A percentile compares a stretch with the other conserved stretches of the same genome.
phyloP scores from a whole-genome alignment of 768 basidiomycete genomes.

The Pulveroboletus sp. region DNA sequence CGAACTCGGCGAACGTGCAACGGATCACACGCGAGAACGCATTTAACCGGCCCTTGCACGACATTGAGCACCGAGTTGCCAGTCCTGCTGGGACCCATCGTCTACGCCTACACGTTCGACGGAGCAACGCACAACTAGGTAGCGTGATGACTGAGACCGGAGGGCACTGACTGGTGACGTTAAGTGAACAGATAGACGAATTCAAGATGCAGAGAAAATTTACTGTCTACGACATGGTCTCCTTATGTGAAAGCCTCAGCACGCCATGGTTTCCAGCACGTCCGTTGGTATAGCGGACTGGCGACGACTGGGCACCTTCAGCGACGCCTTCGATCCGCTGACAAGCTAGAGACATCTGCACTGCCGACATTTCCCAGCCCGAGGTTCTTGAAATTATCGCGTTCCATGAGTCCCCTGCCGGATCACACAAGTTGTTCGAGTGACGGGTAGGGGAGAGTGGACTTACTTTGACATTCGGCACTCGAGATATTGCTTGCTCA shows the following conservation, averaged over 20 bases:
- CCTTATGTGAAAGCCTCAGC: background rate
- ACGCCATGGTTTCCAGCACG: background rate
- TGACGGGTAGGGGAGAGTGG: background rate
- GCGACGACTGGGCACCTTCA: background rate
- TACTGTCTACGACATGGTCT: slow-evolving; percentile 1
- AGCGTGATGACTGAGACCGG: background rate
- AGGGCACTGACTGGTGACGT: slow-evolving; percentile 1
- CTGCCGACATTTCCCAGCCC: slow-evolving; percentile 57
- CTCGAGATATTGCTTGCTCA: slow-evolving; percentile 77
- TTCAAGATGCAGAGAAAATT: background rate
- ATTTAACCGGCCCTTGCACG: background rate
- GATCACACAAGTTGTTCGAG: background rate
- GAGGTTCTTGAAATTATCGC: slow-evolving; percentile 82
- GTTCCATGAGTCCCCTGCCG: slow-evolving; percentile 79
- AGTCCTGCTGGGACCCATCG: background rate
- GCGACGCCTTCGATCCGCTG: slow-evolving; percentile 5
- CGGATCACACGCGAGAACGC: background rate
- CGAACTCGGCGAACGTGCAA: slow-evolving; percentile 18
- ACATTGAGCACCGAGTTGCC: background rate
- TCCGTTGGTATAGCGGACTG: background rate
- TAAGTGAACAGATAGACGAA: background rate
- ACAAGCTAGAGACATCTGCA: background rate
- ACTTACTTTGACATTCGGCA: slow-evolving; percentile 86
- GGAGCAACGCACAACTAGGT: background rate
- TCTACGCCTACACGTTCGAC: slow-evolving; percentile 1